Conservation (phyloP, 2,329 filamentous ascomycete species). For the Pseudogymnoascus verrucosus region DNA sequence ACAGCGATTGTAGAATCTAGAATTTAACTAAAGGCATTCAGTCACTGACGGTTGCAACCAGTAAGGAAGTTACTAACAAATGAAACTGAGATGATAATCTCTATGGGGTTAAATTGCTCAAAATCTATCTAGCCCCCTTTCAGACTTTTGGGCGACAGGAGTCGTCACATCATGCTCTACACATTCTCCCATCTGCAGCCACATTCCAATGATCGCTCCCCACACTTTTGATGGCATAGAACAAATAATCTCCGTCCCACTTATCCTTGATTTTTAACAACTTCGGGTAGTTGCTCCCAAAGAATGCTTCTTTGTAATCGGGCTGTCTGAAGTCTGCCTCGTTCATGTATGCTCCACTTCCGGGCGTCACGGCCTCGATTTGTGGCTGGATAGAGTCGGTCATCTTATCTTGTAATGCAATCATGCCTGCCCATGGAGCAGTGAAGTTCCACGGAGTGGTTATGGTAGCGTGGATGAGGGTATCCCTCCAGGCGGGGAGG, state of each 20-base stretch:
- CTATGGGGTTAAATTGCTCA: background rate
- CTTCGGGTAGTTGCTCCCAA: conserved; percentile 37
- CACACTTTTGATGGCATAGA: conserved; percentile 41
- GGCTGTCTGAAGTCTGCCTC: conserved; percentile 41
- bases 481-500: conserved; percentile 34
- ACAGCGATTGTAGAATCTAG: background rate
- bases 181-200: conserved; percentile 35
- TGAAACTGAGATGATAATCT: background rate
- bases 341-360: conserved; percentile 40
- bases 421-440: conserved; percentile 23
- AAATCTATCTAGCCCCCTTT: background rate
- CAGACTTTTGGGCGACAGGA: background rate
- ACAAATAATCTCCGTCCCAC: conserved; percentile 40
- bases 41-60: background rate
- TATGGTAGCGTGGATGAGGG: conserved; percentile 29
- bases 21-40: background rate
- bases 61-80: background rate
- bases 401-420: conserved; percentile 24
- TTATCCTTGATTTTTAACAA: conserved; percentile 40
- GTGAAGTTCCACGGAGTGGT: conserved; percentile 29
- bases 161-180: conserved; percentile 19
- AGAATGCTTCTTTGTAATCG: conserved; percentile 38
- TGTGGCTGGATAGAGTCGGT: conserved; percentile 27
- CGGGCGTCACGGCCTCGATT: conserved; percentile 33
- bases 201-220: conserved; percentile 44